Base-by-base conservation (phyloP, 1,139 yeast species). In the Geotrichum klebahnii region DNA sequence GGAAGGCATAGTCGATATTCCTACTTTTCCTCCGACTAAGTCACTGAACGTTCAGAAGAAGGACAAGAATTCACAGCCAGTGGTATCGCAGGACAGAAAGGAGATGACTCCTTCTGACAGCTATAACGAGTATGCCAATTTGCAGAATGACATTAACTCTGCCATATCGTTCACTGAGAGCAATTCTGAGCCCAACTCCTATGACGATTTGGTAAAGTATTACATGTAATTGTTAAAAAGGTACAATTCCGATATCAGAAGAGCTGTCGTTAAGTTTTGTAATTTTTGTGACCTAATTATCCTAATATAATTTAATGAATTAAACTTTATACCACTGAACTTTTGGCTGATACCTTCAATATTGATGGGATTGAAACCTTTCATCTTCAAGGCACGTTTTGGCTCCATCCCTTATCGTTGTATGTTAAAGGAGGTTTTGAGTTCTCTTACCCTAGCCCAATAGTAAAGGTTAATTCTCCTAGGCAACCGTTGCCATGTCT, bases 401-500 rank as follows among this genome's bases (percentile, higher is more conserved):
- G 19, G 36, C 36, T 22, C 36, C 8, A 33, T 33, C 19, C 36
- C 36, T 9, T 33, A 16, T 12, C 16, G 16, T 19, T 19, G 36
- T 3, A 5, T 22, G n/a, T 10, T 5, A 3, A 26, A 26, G 5
- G 29, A 26, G 29, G 29, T 26, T 33, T 10, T 3, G 36, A 33
- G 36, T 33, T 33, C 23, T 10, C 12, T 8, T 35, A 35, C 39
- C 23, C 19, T n/a, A 23, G 23, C 24, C 23, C 19, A 5, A 19
- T 12, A 35, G 5, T 17, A 5, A n/a, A n/a, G n/a, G n/a, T 35
- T 4, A 35, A 4, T 16, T 19, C 9, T 35, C 3, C 23, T 10
- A 14, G 20, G 22, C 43, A 38, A 38, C 43, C 10, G 43, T 38
- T 38, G 33, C 14, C 43, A 38, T 38, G 43, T n/a, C 32, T 6